Conservation (phyloP, 2,329 filamentous ascomycete species). For the Arthrobotrys conoides region DNA sequence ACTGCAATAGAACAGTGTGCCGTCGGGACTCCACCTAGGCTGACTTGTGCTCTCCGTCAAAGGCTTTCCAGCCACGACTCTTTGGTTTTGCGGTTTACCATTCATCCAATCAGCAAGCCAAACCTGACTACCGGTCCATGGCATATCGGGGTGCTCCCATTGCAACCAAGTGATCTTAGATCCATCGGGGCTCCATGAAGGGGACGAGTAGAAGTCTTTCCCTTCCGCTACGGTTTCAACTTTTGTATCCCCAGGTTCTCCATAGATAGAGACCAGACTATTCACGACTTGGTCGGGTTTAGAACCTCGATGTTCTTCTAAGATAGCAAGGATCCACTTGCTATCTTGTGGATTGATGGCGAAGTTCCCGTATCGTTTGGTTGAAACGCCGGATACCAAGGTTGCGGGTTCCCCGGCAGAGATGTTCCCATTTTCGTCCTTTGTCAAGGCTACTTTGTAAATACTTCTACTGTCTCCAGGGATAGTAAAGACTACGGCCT, state of each 20-base stretch:
- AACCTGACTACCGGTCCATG: conserved; percentile 70
- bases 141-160: conserved; percentile 73
- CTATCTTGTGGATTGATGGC: conserved; percentile 40
- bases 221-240: conserved; percentile 68
- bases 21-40: conserved; percentile 71
- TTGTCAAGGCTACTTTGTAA: conserved; percentile 32
- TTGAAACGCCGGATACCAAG: conserved; percentile 12
- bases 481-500: conserved; percentile 40
- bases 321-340: conserved; percentile 70
- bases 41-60: conserved; percentile 69
- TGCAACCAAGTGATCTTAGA: conserved; percentile 71
- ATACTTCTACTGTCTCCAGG: conserved; percentile 23
- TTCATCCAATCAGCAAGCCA: conserved; percentile 68
- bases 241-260: conserved; percentile 63
- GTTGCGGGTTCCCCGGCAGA: conserved; percentile 11
- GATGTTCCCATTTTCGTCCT: conserved; percentile 9
- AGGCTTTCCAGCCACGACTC: conserved; percentile 68
- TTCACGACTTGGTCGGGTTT: conserved; percentile 65
- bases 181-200: conserved; percentile 70
- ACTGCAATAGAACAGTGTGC: conserved; percentile 70
- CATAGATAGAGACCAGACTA: conserved; percentile 64
- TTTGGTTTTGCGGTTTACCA: conserved; percentile 65
- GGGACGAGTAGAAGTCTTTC: conserved; percentile 72
- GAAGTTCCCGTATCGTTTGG: conserved; percentile 42
- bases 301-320: conserved; percentile 70